Percentiles rank a stretch among this genome's conserved stretches.
Evolutionary conservation across 2,329 filamentous ascomycete species (phyloP).

Genomic region (Cladosporium sp.): DNA sequence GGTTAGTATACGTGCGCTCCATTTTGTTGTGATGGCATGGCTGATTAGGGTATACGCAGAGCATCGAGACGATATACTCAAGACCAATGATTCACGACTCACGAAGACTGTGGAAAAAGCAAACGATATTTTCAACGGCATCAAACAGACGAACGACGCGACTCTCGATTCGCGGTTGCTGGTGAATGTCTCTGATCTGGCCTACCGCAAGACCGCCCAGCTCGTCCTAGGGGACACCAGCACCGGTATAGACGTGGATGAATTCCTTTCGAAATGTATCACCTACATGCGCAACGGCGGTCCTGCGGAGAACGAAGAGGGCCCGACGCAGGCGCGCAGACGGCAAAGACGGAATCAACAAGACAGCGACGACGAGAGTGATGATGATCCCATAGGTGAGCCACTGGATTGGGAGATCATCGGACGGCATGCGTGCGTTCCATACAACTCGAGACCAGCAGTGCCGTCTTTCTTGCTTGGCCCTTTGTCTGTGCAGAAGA

Average conservation of each 20-base stretch:
- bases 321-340: conserved; percentile 18
- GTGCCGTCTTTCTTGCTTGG: conserved; percentile 82
- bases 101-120: conserved; percentile 25
- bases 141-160: conserved; percentile 82
- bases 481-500: conserved; percentile 84
- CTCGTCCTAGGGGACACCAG: conserved; percentile 67
- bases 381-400: conserved; percentile 64
- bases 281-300: conserved; percentile 71
- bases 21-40: neutral
- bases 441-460: conserved; percentile 66
- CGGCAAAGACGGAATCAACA: conserved; percentile 13
- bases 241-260: conserved; percentile 79
- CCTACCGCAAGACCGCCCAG: conserved; percentile 70
- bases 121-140: conserved; percentile 58
- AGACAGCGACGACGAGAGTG: conserved; percentile 50
- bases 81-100: conserved; percentile 50
- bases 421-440: conserved; percentile 71
- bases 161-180: conserved; percentile 85
- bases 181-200: conserved; percentile 73
- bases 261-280: conserved; percentile 87
- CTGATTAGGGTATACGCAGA: conserved; percentile 46
- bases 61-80: conserved; percentile 66
- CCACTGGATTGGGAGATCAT: conserved; percentile 82
- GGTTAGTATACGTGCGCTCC: conserved; percentile 37
- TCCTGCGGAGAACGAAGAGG: conserved; percentile 46